Evolutionary conservation across 148 eudicot species (phyloP).

Genomic region (Arbutus unedo): DNA sequence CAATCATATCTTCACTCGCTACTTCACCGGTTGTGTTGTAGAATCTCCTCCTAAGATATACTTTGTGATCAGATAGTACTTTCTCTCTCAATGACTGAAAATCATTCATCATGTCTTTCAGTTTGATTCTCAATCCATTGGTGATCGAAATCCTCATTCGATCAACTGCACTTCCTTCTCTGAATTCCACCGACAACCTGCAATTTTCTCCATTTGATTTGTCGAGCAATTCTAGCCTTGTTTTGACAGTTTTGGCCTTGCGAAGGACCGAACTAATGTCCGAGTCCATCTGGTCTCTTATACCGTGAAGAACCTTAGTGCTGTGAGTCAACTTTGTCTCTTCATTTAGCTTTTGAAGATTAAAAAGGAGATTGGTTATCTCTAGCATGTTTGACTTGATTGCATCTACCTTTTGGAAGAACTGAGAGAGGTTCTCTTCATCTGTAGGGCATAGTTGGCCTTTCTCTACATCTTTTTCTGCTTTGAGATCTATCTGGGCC

Average conservation of each 20-base stretch:
- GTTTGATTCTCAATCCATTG: constrained; percentile 54
- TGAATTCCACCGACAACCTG: constrained; percentile 27
- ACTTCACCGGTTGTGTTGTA: constrained; percentile 54
- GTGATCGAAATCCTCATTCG: constrained; percentile 60
- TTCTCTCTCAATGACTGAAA: constrained; percentile 61
- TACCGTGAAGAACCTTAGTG: constrained; percentile 57
- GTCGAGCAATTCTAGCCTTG: constrained; percentile 56
- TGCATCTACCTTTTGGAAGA: constrained; percentile 61
- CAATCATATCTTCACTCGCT: constrained; percentile 53
- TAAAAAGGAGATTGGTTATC: constrained; percentile 57
- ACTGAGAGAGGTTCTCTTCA: constrained; percentile 52
- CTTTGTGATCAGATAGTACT: constrained; percentile 55
- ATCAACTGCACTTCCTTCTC: constrained; percentile 54
- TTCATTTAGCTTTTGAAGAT: constrained; percentile 68
- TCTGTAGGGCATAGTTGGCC: constrained; percentile 43
- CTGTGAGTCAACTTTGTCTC: constrained; percentile 71
- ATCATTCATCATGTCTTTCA: constrained; percentile 57
- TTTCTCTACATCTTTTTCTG: constrained; percentile 39
- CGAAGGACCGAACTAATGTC: constrained; percentile 62
- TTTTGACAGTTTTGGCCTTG: constrained; percentile 51
- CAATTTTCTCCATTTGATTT: constrained; percentile 44
- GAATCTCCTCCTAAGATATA: constrained; percentile 47
- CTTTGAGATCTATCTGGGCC: constrained; percentile 42
- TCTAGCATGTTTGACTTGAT: constrained; percentile 62
- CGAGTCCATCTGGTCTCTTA: constrained; percentile 74